Evolutionary conservation across 345 rosid genomes (phyloP).

Genomic region (Salix dunnii): DNA sequence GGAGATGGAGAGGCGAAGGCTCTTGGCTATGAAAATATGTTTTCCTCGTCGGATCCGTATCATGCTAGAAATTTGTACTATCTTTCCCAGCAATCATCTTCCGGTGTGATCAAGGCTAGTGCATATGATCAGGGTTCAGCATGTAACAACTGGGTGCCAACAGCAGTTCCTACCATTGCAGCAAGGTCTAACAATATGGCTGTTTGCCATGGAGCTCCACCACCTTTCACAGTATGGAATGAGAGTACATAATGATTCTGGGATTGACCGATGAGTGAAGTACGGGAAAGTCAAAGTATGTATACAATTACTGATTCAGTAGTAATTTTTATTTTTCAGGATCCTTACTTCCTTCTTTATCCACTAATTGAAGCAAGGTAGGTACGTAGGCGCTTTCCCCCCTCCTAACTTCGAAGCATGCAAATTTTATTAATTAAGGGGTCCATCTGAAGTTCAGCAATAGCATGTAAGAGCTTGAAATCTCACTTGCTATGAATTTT

Average conservation of each 20-base stretch:
- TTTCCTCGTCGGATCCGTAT: slow-evolving; percentile 34
- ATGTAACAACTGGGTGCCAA: slow-evolving; percentile 43
- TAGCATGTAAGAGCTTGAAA: slow-evolving; percentile 22
- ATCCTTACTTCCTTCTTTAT: slow-evolving; percentile 13
- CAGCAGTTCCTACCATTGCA: slow-evolving; percentile 36
- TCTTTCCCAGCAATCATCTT: slow-evolving; percentile 34
- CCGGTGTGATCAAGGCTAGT: slow-evolving; percentile 16
- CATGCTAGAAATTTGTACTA: slow-evolving; percentile 44
- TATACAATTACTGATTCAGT: slow-evolving; percentile 20
- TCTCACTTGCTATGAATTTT: slow-evolving; percentile 42
- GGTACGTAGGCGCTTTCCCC: background rate
- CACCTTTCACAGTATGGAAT: slow-evolving; percentile 62
- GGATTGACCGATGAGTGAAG: background rate
- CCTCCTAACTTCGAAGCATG: slow-evolving; percentile 22
- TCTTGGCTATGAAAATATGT: slow-evolving; percentile 27
- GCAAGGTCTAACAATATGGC: slow-evolving; percentile 41
- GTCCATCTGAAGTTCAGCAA: slow-evolving; percentile 33
- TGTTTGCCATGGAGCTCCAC: slow-evolving; percentile 47
- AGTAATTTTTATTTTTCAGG: slow-evolving; percentile 6
- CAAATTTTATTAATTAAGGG: slow-evolving; percentile 10
- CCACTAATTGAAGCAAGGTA: slow-evolving; percentile 13
- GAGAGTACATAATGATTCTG: slow-evolving; percentile 23
- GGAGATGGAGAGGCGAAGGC: slow-evolving; percentile 27
- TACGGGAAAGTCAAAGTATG: background rate
- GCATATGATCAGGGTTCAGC: slow-evolving; percentile 23